phyloP scores from a whole-genome alignment of 441 rosid genomes.

The Manihot esculenta region DNA sequence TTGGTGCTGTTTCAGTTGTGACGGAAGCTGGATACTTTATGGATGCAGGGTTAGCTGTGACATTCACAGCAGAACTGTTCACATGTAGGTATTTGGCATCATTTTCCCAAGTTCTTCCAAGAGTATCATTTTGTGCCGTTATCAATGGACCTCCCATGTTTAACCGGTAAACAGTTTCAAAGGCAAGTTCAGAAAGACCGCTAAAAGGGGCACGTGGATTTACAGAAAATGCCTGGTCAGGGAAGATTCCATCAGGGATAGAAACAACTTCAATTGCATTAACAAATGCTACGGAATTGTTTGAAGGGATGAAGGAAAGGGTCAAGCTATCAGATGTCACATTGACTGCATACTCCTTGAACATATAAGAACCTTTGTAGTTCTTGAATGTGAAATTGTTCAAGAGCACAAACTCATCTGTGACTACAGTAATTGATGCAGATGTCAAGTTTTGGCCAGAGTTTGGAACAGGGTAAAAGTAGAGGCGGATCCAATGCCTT shows the following conservation, averaged over 20 bases:
- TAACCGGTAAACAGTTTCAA: slow-evolving; percentile 82
- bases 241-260: slow-evolving; percentile 60
- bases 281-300: slow-evolving; percentile 73
- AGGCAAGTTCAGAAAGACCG: slow-evolving; percentile 71
- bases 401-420: slow-evolving; percentile 82
- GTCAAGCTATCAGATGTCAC: slow-evolving; percentile 65
- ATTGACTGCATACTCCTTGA: slow-evolving; percentile 89
- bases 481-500: slow-evolving; percentile 96
- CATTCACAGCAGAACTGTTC: slow-evolving; percentile 69
- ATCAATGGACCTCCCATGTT: slow-evolving; percentile 92
- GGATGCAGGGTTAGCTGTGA: slow-evolving; percentile 59
- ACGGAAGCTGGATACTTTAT: slow-evolving; percentile 49
- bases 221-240: slow-evolving; percentile 70
- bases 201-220: slow-evolving; percentile 57
- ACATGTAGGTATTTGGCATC: slow-evolving; percentile 75
- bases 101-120: slow-evolving; percentile 87
- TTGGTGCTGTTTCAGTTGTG: slow-evolving; percentile 72
- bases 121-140: slow-evolving; percentile 81
- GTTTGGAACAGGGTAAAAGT: slow-evolving; percentile 63
- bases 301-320: slow-evolving; percentile 64
- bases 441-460: slow-evolving; percentile 55
- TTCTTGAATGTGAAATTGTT: slow-evolving; percentile 74
- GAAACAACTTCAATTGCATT: slow-evolving; percentile 93
- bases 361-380: slow-evolving; percentile 52
- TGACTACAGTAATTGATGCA: slow-evolving; percentile 57